Conservation (phyloP, 2,329 filamentous ascomycete species). For the Trichoderma simmonsii region DNA sequence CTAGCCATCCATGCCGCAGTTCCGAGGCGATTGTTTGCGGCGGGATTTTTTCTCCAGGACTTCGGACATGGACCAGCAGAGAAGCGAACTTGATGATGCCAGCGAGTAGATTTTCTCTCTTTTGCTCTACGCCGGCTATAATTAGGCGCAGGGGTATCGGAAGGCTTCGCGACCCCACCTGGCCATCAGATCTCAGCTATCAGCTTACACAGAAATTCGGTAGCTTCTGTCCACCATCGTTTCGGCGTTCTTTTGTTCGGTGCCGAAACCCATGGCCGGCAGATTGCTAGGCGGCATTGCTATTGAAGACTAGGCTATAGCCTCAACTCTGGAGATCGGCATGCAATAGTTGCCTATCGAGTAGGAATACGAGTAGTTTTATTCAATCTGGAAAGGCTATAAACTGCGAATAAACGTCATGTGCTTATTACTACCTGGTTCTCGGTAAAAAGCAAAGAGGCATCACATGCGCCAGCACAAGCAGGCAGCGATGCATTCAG, state of each 20-base stretch:
- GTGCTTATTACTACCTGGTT: neutral
- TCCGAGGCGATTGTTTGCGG: neutral
- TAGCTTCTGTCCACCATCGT: neutral
- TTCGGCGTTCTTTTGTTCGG: neutral
- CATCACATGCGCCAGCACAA: neutral
- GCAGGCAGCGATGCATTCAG: neutral
- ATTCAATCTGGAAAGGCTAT: neutral
- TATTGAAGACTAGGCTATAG: neutral
- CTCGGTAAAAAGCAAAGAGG: neutral
- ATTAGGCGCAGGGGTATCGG: conserved; percentile 13
- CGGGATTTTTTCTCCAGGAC: neutral
- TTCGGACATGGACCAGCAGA: neutral
- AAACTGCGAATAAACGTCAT: neutral
- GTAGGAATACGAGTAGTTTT: neutral
- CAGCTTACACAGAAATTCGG: neutral
- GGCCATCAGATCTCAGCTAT: neutral
- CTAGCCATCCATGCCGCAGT: neutral
- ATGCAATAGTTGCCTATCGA: neutral
- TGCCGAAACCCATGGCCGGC: conserved; percentile 4
- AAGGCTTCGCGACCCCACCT: conserved; percentile 2
- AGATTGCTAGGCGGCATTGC: neutral
- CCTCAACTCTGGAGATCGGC: neutral
- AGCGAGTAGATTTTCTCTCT: conserved; percentile 1
- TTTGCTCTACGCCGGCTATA: neutral
- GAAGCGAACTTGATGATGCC: neutral